phyloP scores from a whole-genome alignment of 257 asterid species.

The Euphrasia confusa region DNA sequence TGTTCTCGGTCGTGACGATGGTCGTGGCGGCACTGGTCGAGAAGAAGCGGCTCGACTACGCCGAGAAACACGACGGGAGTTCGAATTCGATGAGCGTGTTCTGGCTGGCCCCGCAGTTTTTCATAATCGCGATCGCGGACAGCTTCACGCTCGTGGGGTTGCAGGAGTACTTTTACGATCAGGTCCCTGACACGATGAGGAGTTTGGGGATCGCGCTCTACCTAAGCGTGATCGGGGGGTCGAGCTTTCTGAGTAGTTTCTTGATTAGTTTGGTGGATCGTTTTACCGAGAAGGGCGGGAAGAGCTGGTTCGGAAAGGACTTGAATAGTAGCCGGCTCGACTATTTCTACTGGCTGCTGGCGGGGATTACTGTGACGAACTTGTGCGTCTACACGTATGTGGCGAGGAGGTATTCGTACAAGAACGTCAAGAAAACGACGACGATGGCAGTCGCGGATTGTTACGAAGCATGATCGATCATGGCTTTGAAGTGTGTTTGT shows the following conservation, averaged over 20 bases:
- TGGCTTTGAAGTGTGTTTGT: slow-evolving; percentile 10
- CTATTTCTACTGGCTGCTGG: slow-evolving; percentile 23
- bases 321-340: no score
- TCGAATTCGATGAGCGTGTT: no score
- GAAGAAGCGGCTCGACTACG: background rate
- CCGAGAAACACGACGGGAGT: no score
- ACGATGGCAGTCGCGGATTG: slow-evolving; percentile 43
- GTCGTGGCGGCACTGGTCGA: slow-evolving; percentile 60
- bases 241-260: no score
- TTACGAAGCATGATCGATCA: slow-evolving; percentile 15
- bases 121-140: slow-evolving; percentile 24
- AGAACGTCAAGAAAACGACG: slow-evolving; percentile 2
- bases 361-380: slow-evolving; percentile 25
- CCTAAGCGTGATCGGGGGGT: no score
- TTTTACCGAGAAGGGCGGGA: background rate
- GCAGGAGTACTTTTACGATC: no score
- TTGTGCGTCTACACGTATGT: no score
- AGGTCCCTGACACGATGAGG: slow-evolving; percentile 21
- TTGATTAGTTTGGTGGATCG: slow-evolving; percentile 56
- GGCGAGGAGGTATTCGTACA: no score
- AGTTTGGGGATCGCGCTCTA: slow-evolving; percentile 26
- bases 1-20: no score
- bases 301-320: no score
- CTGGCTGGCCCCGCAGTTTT: no score
- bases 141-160: slow-evolving; percentile 47